Base-by-base conservation (phyloP, 1,284 basidiomycete genomes). In the Chalciporus piperatoides region DNA sequence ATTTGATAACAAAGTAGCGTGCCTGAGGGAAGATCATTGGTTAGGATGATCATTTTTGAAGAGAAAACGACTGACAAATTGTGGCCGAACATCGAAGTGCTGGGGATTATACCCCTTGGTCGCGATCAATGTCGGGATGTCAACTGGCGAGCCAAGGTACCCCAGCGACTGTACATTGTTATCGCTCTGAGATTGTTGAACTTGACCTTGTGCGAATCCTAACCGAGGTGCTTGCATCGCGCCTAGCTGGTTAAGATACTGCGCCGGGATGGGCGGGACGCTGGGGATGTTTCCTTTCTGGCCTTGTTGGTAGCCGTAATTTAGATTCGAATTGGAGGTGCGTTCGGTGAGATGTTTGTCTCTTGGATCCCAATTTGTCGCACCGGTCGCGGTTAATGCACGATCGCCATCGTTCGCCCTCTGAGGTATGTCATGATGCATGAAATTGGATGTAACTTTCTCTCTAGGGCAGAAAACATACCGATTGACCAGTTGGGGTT, bases 1-100 rank as follows among this genome's bases (percentile, higher is more conserved):
- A 94, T 69, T 97, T 97, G 79, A 97, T 97, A 25, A 97, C 94
- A 63, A 97, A 97, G 72, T 81, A 97, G 14, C 93, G 81, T 7
- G 94, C 92, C 83, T 90, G 59, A 10, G 46, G 58, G 8, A 24
- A 44, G 15, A 47, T 36, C 44, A 44, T 38, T 48, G 30, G 12
- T 48, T 23, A 37, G 43, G 28, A 41, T n/a, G 24, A 8, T 15
- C 14, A 6, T 40, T 10, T 38, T 52, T 15, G 11, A 39, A 38
- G 53, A 41, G 36, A 51, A 47, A 23, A 42, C 41, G 19, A 74
- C 85, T 61, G 56, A 89, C 90, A 66, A 83, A 88, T 38, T 77
- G 67, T 6, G 94, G 93, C 44, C 84, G 78, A 49, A 82, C 83
- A 59, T 96, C 90, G 59, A 96, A 97, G 36, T 81, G 82, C 11